Percentiles rank a stretch among this genome's conserved stretches.
Conservation (phyloP, 2,329 filamentous ascomycete genomes). For the Chrysoporthe austroafricana region DNA sequence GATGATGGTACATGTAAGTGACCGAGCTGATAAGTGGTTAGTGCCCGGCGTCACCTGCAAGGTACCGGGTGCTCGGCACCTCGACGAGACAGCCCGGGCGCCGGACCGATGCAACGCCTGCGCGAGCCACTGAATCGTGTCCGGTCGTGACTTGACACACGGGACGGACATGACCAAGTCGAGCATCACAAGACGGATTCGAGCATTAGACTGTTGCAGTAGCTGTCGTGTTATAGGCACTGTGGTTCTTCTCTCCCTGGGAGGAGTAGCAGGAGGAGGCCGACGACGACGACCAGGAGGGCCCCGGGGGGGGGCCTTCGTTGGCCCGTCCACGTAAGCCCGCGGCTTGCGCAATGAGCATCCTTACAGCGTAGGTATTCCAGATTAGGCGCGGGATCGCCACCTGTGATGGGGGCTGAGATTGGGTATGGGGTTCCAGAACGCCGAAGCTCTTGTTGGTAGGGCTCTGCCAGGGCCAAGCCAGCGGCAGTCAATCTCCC, state of each 20-base stretch:
- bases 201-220: background rate
- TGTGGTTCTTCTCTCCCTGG: background rate
- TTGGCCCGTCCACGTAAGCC: background rate
- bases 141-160: background rate
- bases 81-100: background rate
- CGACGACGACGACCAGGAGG: background rate
- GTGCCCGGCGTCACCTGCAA: slow-evolving; percentile 4
- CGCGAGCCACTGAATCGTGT: slow-evolving; percentile 2
- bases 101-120: slow-evolving; percentile 13
- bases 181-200: background rate
- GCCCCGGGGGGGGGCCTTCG: background rate
- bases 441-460: background rate
- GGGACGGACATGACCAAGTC: background rate
- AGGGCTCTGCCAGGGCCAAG: background rate
- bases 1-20: background rate
- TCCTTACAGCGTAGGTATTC: background rate
- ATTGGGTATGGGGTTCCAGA: background rate
- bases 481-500: background rate
- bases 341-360: background rate
- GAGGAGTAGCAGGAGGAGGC: too few species aligned
- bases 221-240: background rate
- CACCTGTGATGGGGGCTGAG: background rate
- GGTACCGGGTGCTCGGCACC: slow-evolving; percentile 9
- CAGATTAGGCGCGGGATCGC: background rate
- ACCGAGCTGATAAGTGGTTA: background rate